These are phyloP conservation scores for Aspergillus aculeatus DNA, from an alignment of 2,329 filamentous ascomycete genomes.

Conservation along the genomic window DNA sequence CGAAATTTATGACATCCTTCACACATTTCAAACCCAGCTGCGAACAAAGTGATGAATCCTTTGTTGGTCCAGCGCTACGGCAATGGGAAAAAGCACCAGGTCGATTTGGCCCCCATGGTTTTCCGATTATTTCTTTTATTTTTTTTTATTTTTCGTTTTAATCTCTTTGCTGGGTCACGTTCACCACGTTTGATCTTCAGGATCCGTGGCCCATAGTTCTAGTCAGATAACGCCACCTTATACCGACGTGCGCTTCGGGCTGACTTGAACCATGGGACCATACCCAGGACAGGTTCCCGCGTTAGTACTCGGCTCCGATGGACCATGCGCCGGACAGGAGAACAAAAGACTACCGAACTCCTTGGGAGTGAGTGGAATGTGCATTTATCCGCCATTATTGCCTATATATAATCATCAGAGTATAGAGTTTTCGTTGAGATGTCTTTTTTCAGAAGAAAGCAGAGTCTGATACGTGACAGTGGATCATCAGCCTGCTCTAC, in stretches of 20 bases:
- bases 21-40: neutral
- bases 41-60: neutral
- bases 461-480: neutral
- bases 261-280: neutral
- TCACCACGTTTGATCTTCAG: constrained; percentile 9
- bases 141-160: too few species aligned
- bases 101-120: neutral
- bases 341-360: neutral
- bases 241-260: neutral
- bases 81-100: neutral
- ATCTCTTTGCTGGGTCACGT: neutral
- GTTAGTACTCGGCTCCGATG: neutral
- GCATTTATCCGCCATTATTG: neutral
- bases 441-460: neutral
- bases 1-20: neutral
- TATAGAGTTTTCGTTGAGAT: too few species aligned
- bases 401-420: neutral
- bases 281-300: neutral
- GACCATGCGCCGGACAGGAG: neutral
- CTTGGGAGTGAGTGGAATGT: neutral
- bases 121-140: neutral
- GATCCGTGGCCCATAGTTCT: constrained; percentile 3
- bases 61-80: neutral
- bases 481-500: too few species aligned
- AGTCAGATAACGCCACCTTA: constrained; percentile 1